Evolutionary conservation across 352 stramenopile species (phyloP), one percentile per base, ranked within the genome.

Genomic region (Plasmopara halstedii): DNA sequence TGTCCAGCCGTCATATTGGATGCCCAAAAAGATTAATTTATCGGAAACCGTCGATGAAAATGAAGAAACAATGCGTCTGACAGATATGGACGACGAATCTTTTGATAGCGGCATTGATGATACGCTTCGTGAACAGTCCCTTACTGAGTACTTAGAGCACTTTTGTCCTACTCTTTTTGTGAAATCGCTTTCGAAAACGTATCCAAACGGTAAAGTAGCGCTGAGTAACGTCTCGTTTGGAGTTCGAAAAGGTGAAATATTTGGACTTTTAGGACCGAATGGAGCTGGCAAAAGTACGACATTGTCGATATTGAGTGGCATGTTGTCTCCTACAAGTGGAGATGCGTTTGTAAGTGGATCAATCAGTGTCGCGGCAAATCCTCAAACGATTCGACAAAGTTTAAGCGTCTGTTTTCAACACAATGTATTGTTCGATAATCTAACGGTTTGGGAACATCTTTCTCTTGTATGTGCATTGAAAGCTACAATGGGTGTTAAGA

Each of bases 231-330:
- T 97, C 1, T 92, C 81, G 14, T 84, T 97, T 44, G 76, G 67
- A 7, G 87, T 98, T 11, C 70, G 77, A 39, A 84, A 84, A 22
- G 88, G 93, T n/a, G 83, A 97, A 51, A 91, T 96, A 29, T 96
- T 98, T 40, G 91, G 90, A 0, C 49, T 98, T 0, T 56, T 98
- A 6, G 94, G 94, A 4, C 83, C 87, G 8, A 98, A 98, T 60
- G 94, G 94, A 0, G 84, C 88, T 6, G 92, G 94, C 11, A 98
- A 98, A 48, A 98, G 93, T 25, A 98, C 96, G 14, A 97, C 92
- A 0, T 90, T 99, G 56, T 85, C 73, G n/a, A 98, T 98, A 53
- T 54, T 98, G 5, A 97, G 92, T 20, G 94, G 95, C 14, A 90
- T 97, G 42, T 34, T 98, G 3, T 62, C 73, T 0, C 84, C 92